phyloP scores from a whole-genome alignment of 169 alveolate species.

The Eimeria praecox region DNA sequence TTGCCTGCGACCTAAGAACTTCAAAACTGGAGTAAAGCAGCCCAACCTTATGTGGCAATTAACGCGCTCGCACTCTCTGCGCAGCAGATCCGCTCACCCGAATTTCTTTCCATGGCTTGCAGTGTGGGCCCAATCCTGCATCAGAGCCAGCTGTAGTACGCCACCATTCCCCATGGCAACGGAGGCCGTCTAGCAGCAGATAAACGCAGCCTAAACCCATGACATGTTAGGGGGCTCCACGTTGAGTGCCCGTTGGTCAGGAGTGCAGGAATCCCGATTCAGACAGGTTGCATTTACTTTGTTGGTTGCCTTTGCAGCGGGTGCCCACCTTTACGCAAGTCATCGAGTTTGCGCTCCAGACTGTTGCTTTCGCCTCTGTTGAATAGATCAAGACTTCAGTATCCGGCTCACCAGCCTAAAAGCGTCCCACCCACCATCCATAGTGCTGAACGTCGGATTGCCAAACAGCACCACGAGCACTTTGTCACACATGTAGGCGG shows the following conservation, averaged over 20 bases:
- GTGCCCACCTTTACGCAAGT: conserved; percentile 75
- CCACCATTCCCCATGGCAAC: conserved; percentile 60
- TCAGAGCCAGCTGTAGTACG: conserved; percentile 36
- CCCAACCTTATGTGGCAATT: neutral
- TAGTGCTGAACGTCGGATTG: neutral
- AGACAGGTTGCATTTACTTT: neutral
- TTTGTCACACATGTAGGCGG: neutral
- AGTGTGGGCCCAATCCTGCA: conserved; percentile 43
- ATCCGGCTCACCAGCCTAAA: conserved; percentile 54
- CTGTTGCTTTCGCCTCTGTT: conserved; percentile 77
- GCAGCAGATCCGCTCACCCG: neutral
- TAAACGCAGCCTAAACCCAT: neutral
- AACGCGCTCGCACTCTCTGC: neutral
- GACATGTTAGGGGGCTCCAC: neutral
- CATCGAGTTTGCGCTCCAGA: conserved; percentile 79
- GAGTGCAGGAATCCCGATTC: neutral
- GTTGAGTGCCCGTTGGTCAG: neutral
- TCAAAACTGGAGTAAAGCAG: neutral
- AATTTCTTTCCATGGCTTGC: neutral
- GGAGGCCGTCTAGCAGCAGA: conserved; percentile 81
- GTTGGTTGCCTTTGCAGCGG: neutral
- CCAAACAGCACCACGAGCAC: neutral
- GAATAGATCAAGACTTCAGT: conserved; percentile 66
- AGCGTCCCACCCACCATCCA: neutral
- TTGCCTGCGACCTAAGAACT: neutral